Conservation (phyloP, 2,329 filamentous ascomycete species). For the Fusarium musae region DNA sequence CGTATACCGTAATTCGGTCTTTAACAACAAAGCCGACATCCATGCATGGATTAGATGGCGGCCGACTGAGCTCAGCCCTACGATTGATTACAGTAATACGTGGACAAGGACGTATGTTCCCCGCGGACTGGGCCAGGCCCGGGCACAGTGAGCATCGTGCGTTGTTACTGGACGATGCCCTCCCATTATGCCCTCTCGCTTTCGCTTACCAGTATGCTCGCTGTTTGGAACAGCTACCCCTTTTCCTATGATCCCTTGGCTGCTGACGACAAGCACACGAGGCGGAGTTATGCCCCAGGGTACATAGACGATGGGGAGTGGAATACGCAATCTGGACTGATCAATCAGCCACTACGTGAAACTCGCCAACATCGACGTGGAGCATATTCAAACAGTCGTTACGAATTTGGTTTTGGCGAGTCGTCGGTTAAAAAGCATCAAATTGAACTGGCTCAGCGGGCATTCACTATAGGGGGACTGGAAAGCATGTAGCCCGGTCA, state of each 20-base stretch:
- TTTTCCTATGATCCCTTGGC: conserved; percentile 13
- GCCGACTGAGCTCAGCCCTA: conserved; percentile 41
- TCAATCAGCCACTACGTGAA: conserved; percentile 12
- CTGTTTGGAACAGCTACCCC: conserved; percentile 2
- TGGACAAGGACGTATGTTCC: conserved; percentile 23
- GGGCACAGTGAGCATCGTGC: not conserved
- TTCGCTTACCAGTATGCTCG: not conserved
- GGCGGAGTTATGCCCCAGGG: conserved; percentile 27
- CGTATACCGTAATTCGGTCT: conserved; percentile 26
- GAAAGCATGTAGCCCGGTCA: conserved; percentile 15
- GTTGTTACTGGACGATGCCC: conserved; percentile 18
- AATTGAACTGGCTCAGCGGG: not conserved
- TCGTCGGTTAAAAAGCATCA: not conserved
- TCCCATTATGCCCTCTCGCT: conserved; percentile 10
- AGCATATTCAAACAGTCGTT: conserved; percentile 9
- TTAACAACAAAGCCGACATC: conserved; percentile 13
- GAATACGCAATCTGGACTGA: conserved; percentile 30
- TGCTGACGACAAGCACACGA: conserved; percentile 19
- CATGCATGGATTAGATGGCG: conserved; percentile 6
- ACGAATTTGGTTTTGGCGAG: conserved; percentile 4
- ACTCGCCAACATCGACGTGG: conserved; percentile 5
- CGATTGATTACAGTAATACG: conserved; percentile 14
- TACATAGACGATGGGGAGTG: conserved; percentile 3
- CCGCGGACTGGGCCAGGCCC: conserved; percentile 2
- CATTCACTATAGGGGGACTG: not conserved